Percentiles rank a stretch among this genome's conserved stretches.
phyloP scores from a whole-genome alignment of 495 filamentous ascomycete species.

The Xylaria palmicola region DNA sequence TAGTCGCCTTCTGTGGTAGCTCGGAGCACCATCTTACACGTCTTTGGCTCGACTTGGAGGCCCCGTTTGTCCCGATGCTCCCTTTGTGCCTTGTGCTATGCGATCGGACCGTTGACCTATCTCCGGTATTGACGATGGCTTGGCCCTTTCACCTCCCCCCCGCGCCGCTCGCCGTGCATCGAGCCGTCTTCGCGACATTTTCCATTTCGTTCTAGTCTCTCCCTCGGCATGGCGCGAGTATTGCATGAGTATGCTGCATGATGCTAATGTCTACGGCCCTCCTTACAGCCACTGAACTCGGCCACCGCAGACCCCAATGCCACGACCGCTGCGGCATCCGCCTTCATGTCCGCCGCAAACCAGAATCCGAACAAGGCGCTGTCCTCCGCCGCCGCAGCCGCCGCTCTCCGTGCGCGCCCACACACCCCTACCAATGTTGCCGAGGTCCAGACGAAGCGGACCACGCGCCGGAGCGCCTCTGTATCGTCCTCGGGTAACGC shows the following conservation, averaged over 20 bases:
- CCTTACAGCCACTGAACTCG: slow-evolving; percentile 55
- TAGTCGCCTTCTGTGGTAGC: not conserved
- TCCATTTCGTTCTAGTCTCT: not conserved
- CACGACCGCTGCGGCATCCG: slow-evolving; percentile 73
- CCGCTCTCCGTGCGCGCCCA: slow-evolving; percentile 74
- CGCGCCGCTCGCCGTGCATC: not conserved
- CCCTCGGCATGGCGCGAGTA: not conserved
- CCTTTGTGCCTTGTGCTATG: not conserved
- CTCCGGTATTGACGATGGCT: not conserved
- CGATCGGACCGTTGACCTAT: not conserved
- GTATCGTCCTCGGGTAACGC: slow-evolving; percentile 62
- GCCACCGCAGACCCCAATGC: slow-evolving; percentile 67
- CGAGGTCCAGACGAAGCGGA: slow-evolving; percentile 84
- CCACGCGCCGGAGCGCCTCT: slow-evolving; percentile 67
- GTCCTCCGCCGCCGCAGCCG: slow-evolving; percentile 80
- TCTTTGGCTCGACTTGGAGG: not conserved
- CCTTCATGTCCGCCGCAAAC: slow-evolving; percentile 68
- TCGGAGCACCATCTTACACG: not conserved
- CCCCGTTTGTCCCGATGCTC: not conserved
- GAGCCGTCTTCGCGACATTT: not conserved
- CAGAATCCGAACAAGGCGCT: slow-evolving; percentile 55
- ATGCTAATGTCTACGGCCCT: slow-evolving; percentile 15
- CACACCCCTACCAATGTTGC: slow-evolving; percentile 73
- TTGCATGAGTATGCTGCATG: not conserved
- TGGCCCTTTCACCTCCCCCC: not conserved